Evolutionary conservation across 805 yeast species (phyloP).

Genomic region (Starmerella geochares): DNA sequence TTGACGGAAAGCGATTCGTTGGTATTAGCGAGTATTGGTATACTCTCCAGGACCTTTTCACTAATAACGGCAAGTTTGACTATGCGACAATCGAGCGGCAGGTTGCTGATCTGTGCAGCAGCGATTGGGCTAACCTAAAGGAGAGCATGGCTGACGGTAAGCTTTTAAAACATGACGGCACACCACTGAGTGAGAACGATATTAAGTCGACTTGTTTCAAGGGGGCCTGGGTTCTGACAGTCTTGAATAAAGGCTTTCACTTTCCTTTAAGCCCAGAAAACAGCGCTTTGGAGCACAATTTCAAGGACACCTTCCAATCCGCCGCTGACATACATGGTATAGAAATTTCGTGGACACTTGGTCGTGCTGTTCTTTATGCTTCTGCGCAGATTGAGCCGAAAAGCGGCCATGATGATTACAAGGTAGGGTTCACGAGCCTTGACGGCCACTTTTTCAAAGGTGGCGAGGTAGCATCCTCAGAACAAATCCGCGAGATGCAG

Average conservation of each 20-base stretch:
- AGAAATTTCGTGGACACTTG: constrained; percentile 92
- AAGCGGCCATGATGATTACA: neutral
- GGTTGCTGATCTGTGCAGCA: constrained; percentile 63
- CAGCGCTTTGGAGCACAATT: constrained; percentile 28
- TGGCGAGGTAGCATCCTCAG: constrained; percentile 21
- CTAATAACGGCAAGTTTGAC: constrained; percentile 80
- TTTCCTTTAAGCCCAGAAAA: constrained; percentile 44
- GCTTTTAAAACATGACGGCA: constrained; percentile 38
- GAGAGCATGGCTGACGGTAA: constrained; percentile 43
- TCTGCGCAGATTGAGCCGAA: constrained; percentile 47
- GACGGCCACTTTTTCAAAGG: constrained; percentile 23
- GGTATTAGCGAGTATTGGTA: constrained; percentile 98
- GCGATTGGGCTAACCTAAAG: constrained; percentile 52
- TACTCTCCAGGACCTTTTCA: constrained; percentile 83
- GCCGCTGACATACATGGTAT: constrained; percentile 70
- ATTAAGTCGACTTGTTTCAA: constrained; percentile 80
- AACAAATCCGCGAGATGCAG: neutral
- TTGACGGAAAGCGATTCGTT: constrained; percentile 67
- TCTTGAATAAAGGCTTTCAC: constrained; percentile 85
- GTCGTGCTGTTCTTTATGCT: constrained; percentile 74
- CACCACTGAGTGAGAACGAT: constrained; percentile 41
- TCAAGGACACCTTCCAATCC: constrained; percentile 61
- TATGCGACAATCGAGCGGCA: constrained; percentile 56
- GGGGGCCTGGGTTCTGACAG: constrained; percentile 84
- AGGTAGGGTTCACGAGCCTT: constrained; percentile 24